phyloP scores from a whole-genome alignment of 2,329 filamentous ascomycete species.

The Calonectria hawksworthii region DNA sequence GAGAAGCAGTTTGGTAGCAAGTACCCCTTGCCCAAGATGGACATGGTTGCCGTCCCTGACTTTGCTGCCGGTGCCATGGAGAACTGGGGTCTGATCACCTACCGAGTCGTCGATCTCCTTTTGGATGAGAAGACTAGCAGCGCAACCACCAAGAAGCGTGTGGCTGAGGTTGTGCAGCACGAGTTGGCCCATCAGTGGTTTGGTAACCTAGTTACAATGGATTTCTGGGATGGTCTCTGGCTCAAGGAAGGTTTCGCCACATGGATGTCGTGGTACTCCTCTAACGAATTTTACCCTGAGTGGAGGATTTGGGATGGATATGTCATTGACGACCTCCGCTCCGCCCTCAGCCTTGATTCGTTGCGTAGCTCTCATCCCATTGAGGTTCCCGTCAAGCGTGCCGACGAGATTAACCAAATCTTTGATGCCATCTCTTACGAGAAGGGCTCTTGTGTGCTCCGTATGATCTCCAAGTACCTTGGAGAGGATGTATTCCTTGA shows the following conservation, averaged over 20 bases:
- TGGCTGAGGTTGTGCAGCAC: constrained; percentile 96
- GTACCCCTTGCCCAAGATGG: constrained; percentile 65
- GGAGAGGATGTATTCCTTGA: constrained; percentile 95
- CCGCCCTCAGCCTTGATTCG: constrained; percentile 89
- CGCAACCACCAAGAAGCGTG: constrained; percentile 89
- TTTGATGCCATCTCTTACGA: constrained; percentile 98
- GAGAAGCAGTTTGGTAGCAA: constrained; percentile 92
- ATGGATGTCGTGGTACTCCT: constrained; percentile 75
- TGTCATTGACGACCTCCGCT: constrained; percentile 92
- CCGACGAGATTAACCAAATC: constrained; percentile 97
- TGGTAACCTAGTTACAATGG: constrained; percentile 97
- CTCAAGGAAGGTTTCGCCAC: constrained; percentile 91
- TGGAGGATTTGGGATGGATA: constrained; percentile 99
- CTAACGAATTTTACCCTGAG: constrained; percentile 95
- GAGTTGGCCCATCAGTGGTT: constrained; percentile 99
- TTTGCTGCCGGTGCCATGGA: constrained; percentile 98
- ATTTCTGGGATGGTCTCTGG: constrained; percentile 98
- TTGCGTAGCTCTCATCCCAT: constrained; percentile 96
- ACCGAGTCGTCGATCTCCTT: constrained; percentile 85
- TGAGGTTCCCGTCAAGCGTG: constrained; percentile 94
- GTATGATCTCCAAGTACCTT: constrained; percentile 97
- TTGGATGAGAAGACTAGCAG: constrained; percentile 93
- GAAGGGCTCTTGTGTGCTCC: constrained; percentile 94
- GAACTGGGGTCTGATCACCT: constrained; percentile 97
- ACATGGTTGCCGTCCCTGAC: constrained; percentile 85